These are phyloP conservation scores for Capsella rubella DNA, from an alignment of 441 rosid genomes.

Conservation along the genomic window DNA sequence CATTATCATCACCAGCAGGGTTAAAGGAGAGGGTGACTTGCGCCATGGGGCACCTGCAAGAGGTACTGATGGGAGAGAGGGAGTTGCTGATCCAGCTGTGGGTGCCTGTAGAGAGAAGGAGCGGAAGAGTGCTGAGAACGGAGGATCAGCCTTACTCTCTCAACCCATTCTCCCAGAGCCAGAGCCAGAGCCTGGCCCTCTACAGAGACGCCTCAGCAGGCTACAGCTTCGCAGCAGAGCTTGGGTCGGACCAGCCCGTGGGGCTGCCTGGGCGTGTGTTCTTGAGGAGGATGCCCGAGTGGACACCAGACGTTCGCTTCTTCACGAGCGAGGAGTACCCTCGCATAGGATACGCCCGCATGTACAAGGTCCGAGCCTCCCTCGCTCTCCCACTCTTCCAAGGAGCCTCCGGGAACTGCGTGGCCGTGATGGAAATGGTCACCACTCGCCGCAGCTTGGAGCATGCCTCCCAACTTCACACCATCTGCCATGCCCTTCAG, in stretches of 20 bases:
- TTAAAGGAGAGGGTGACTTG: conserved; percentile 58
- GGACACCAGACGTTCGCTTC: conserved; percentile 86
- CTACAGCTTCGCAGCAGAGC: conserved; percentile 68
- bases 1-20: conserved; percentile 33
- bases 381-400: conserved; percentile 67
- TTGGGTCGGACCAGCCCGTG: conserved; percentile 54
- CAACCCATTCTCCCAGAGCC: conserved; percentile 45
- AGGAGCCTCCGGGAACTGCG: conserved; percentile 61
- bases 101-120: conserved; percentile 76
- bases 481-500: conserved; percentile 80
- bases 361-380: conserved; percentile 66
- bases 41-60: conserved; percentile 62
- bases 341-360: conserved; percentile 55
- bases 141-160: conserved; percentile 72
- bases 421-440: conserved; percentile 88
- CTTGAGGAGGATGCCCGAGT: conserved; percentile 69
- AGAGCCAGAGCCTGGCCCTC: conserved; percentile 54
- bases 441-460: conserved; percentile 64
- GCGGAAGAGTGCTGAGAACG: conserved; percentile 69
- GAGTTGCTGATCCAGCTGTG: conserved; percentile 81
- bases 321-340: conserved; percentile 71
- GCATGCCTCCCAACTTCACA: conserved; percentile 70
- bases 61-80: conserved; percentile 54
- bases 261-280: conserved; percentile 85
- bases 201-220: conserved; percentile 60